Percentiles rank a stretch among this genome's conserved stretches.
phyloP scores from a whole-genome alignment of 306 rosid genomes.

The Castanea sativa region DNA sequence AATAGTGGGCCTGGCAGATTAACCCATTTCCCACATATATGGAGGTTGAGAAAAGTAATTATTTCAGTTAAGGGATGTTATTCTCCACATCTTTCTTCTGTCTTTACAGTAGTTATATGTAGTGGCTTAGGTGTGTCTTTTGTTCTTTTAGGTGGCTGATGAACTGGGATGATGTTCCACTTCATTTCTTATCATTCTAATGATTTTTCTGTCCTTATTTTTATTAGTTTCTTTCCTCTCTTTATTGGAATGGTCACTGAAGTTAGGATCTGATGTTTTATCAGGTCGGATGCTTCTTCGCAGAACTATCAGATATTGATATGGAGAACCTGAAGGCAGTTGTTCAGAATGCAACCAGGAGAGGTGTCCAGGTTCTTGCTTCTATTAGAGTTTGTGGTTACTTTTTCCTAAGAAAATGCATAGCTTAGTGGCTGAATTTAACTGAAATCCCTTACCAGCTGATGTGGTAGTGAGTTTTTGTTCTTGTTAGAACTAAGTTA shows the following conservation, averaged over 20 bases:
- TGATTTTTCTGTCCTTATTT: not conserved
- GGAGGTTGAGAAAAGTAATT: not conserved
- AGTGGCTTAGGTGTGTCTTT: not conserved
- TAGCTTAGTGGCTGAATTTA: slow-evolving; percentile 8
- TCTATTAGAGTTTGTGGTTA: slow-evolving; percentile 14
- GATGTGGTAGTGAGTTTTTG: not conserved
- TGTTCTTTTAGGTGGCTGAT: not conserved
- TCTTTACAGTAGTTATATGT: not conserved
- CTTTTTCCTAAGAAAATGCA: not conserved
- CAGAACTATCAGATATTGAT: slow-evolving; percentile 51
- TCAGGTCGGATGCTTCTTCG: slow-evolving; percentile 75
- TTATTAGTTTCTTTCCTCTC: slow-evolving; percentile 10
- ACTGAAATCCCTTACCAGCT: slow-evolving; percentile 6
- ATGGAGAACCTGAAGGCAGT: slow-evolving; percentile 43
- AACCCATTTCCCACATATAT: not conserved
- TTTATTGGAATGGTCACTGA: slow-evolving; percentile 1
- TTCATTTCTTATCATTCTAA: slow-evolving; percentile 1
- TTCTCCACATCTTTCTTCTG: not conserved
- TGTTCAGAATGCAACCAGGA: slow-evolving; percentile 38
- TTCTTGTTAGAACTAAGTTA: slow-evolving; percentile 1
- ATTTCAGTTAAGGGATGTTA: not conserved
- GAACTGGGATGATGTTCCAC: not conserved
- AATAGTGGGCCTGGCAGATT: not conserved
- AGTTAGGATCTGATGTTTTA: slow-evolving; percentile 7
- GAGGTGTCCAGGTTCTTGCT: slow-evolving; percentile 59